phyloP scores from a whole-genome alignment of 2,329 filamentous ascomycete species.

The Colletotrichum eremochloae region DNA sequence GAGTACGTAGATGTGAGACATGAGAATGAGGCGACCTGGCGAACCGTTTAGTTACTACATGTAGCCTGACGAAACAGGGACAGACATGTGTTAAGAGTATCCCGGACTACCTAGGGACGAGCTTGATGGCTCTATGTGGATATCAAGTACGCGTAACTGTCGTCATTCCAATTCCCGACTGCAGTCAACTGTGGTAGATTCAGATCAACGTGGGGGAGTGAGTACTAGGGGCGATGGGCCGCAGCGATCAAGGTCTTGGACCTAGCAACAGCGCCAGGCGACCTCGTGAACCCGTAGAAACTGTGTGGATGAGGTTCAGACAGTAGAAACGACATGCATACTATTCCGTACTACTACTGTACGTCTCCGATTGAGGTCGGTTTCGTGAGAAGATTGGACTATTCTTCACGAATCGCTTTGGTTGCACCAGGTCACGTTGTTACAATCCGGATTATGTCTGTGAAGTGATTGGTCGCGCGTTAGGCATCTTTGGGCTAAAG shows the following conservation, averaged over 20 bases:
- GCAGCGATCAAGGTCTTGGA: not conserved
- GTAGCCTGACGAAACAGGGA: conserved; percentile 28
- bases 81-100: conserved; percentile 12
- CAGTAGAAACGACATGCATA: not conserved
- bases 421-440: conserved; percentile 26
- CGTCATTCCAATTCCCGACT: conserved; percentile 37
- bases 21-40: conserved; percentile 12
- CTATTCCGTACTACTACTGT: not conserved
- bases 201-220: conserved; percentile 2
- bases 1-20: conserved; percentile 13
- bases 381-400: not conserved
- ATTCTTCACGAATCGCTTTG: conserved; percentile 23
- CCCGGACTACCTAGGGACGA: not conserved
- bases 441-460: conserved; percentile 29
- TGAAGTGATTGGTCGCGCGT: conserved; percentile 36
- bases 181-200: conserved; percentile 19
- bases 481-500: conserved; percentile 39
- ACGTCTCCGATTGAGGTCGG: conserved; percentile 4
- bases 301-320: not conserved
- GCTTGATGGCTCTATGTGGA: conserved; percentile 25
- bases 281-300: not conserved
- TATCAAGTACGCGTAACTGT: conserved; percentile 24
- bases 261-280: not conserved
- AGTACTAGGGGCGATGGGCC: conserved; percentile 4
- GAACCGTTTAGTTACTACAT: conserved; percentile 3